Evolutionary conservation across 208 protist species (phyloP).

Genomic region (Acanthamoeba culbertsoni): DNA sequence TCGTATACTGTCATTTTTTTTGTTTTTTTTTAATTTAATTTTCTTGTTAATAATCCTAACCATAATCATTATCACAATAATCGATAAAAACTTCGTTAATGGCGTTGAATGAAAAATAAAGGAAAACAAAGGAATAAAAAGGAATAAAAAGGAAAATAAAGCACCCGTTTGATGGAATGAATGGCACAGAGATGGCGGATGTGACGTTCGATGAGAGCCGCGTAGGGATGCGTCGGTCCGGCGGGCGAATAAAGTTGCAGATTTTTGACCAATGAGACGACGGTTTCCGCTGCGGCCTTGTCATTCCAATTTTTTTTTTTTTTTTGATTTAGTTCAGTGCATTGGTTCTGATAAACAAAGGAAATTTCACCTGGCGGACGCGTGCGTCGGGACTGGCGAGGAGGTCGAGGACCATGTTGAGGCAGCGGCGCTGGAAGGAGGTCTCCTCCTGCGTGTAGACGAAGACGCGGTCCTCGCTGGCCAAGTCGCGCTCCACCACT

Average conservation of each 20-base stretch:
- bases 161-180: constrained; percentile 15
- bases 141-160: neutral
- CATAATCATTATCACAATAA: no score
- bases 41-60: no score
- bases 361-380: neutral
- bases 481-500: neutral
- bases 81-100: no score
- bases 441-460: neutral
- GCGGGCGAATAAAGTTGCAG: neutral
- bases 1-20: neutral
- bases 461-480: neutral
- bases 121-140: neutral
- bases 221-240: neutral
- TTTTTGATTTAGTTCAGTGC: no score
- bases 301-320: no score
- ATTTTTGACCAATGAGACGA: neutral
- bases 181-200: neutral
- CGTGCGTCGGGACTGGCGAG: neutral
- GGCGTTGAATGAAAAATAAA: no score
- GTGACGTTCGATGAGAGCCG: neutral
- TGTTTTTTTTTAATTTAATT: no score
- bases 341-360: neutral
- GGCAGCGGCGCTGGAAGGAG: neutral
- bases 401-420: constrained; percentile 48
- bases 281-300: neutral